Evolutionary conservation across 257 asterid genomes (phyloP).

Genomic region (Solanum peruvianum): DNA sequence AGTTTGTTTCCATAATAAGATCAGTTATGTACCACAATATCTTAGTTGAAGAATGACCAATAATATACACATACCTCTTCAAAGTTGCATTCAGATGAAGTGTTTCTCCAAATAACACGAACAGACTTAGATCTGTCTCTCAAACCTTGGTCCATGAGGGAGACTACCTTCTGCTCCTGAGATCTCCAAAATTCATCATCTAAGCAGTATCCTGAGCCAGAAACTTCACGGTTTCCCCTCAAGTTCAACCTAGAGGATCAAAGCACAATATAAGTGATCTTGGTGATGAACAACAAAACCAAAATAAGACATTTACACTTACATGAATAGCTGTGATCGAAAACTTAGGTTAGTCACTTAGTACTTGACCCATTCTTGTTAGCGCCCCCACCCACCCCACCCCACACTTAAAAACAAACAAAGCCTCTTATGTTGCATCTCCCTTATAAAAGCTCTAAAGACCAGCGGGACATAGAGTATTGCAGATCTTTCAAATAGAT

Average conservation of each 20-base stretch:
- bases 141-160: constrained; percentile 62
- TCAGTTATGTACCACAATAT: background rate
- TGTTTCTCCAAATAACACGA: constrained; percentile 84
- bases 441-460: background rate
- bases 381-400: background rate
- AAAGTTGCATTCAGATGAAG: constrained; percentile 32
- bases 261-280: background rate
- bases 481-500: background rate
- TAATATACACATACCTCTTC: constrained; percentile 67
- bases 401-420: background rate
- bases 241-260: constrained; percentile 56
- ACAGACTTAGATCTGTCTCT: constrained; percentile 65
- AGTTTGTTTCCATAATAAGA: background rate
- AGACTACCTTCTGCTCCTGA: constrained; percentile 67
- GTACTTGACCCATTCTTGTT: background rate
- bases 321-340: background rate
- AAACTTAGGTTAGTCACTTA: background rate
- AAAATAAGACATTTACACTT: background rate
- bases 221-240: constrained; percentile 43
- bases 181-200: constrained; percentile 96
- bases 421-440: background rate
- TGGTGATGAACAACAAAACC: background rate
- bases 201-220: constrained; percentile 66
- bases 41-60: background rate
- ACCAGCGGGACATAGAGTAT: background rate